Percentiles rank a stretch among this genome's conserved stretches.
Conservation (phyloP, 257 asterid genomes). For the Mitragyna speciosa region DNA sequence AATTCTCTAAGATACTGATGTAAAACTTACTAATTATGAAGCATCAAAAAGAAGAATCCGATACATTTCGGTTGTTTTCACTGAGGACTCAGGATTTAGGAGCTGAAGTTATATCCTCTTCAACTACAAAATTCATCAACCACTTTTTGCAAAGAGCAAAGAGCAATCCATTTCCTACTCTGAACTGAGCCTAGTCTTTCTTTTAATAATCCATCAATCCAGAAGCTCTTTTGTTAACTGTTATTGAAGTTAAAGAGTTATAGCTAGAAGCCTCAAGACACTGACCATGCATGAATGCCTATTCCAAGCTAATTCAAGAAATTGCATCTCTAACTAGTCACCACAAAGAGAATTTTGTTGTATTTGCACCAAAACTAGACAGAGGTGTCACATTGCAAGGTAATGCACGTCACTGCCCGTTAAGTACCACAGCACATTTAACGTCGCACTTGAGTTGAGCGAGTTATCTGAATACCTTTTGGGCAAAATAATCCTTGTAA, state of each 20-base stretch:
- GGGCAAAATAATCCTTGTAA: not conserved
- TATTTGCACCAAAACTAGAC: not conserved
- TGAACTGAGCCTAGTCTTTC: not conserved
- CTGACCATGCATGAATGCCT: not conserved
- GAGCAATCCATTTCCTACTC: not conserved
- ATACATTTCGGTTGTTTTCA: too few relatives aligned
- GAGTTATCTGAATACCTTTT: too few relatives aligned
- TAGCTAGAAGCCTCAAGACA: not conserved
- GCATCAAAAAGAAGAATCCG: too few relatives aligned
- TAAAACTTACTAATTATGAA: too few relatives aligned
- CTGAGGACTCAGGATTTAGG: too few relatives aligned
- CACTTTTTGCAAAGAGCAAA: not conserved
- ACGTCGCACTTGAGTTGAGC: not conserved
- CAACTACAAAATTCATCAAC: not conserved
- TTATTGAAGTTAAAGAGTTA: not conserved
- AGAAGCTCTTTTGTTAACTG: not conserved
- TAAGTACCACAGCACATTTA: not conserved
- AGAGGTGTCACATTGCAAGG: not conserved
- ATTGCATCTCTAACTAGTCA: not conserved
- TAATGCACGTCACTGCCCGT: too few relatives aligned
- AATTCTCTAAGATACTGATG: not conserved
- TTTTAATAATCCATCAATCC: not conserved
- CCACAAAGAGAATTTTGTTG: not conserved
- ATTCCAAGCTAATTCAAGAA: not conserved
- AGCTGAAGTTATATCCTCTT: not conserved